Conservation (phyloP, 2,329 filamentous ascomycete genomes). For the Paecilomyces sp. region DNA sequence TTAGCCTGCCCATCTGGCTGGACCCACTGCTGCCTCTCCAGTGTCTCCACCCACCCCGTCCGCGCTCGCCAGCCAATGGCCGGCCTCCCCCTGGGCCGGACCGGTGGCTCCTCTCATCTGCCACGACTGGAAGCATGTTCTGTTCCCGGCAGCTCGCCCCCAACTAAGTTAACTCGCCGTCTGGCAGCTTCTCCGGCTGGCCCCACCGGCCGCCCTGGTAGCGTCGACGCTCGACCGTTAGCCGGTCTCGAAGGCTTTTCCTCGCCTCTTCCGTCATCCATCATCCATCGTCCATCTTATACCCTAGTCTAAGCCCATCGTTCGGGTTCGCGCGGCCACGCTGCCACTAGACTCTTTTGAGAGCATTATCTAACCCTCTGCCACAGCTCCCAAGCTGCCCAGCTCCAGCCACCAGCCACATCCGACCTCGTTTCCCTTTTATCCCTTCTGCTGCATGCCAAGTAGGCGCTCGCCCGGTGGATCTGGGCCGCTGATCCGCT, state of each 20-base stretch:
- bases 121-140: neutral
- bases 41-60: neutral
- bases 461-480: slow-evolving; percentile 15
- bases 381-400: neutral
- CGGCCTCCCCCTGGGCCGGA: neutral
- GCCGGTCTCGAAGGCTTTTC: neutral
- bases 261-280: slow-evolving; percentile 1
- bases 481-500: slow-evolving; percentile 16
- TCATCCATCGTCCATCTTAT: neutral
- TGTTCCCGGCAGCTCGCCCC: neutral
- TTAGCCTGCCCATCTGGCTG: neutral
- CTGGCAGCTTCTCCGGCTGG: neutral
- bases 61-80: neutral
- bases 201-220: neutral
- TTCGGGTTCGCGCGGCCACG: too few species aligned
- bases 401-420: slow-evolving; percentile 9
- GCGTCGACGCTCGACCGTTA: neutral
- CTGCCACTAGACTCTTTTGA: too few species aligned
- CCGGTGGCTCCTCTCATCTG: neutral
- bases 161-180: neutral
- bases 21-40: neutral
- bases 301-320: too few species aligned
- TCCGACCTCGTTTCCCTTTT: neutral
- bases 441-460: slow-evolving; percentile 5
- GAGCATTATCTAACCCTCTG: neutral